phyloP scores from a whole-genome alignment of 2,329 filamentous ascomycete species.

The Arthrobotrys iridis region DNA sequence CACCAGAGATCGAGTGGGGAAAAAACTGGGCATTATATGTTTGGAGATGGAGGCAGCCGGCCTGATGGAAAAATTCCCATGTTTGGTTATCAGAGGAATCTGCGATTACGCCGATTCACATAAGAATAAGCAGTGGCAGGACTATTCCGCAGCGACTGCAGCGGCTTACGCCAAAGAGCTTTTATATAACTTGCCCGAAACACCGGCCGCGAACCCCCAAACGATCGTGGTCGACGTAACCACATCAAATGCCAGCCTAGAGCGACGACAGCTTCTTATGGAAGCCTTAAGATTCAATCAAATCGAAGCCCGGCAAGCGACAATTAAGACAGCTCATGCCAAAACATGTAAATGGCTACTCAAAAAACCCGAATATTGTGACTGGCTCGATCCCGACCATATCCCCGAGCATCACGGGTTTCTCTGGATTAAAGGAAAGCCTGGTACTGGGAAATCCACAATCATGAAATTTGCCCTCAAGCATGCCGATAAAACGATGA shows the following conservation, averaged over 20 bases:
- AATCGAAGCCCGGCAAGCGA: conserved; percentile 61
- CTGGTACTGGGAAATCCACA: conserved; percentile 63
- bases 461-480: conserved; percentile 63
- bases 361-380: conserved; percentile 59
- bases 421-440: conserved; percentile 62
- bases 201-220: neutral
- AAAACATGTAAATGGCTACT: conserved; percentile 64
- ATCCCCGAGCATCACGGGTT: conserved; percentile 55
- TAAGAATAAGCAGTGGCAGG: conserved; percentile 56
- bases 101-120: conserved; percentile 56
- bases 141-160: conserved; percentile 42
- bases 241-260: neutral
- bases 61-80: conserved; percentile 47
- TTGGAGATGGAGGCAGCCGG: too few species aligned
- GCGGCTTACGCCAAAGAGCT: neutral
- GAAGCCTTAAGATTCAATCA: conserved; percentile 61
- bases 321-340: conserved; percentile 61
- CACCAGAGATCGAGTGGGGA: neutral
- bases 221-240: too few species aligned
- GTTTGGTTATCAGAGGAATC: conserved; percentile 37
- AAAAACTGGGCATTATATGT: neutral
- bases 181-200: neutral
- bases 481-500: conserved; percentile 50
- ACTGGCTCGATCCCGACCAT: conserved; percentile 61
- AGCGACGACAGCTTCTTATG: conserved; percentile 55